Evolutionary conservation across 2,329 filamentous ascomycete genomes (phyloP).

Genomic region (Fusarium sp.): DNA sequence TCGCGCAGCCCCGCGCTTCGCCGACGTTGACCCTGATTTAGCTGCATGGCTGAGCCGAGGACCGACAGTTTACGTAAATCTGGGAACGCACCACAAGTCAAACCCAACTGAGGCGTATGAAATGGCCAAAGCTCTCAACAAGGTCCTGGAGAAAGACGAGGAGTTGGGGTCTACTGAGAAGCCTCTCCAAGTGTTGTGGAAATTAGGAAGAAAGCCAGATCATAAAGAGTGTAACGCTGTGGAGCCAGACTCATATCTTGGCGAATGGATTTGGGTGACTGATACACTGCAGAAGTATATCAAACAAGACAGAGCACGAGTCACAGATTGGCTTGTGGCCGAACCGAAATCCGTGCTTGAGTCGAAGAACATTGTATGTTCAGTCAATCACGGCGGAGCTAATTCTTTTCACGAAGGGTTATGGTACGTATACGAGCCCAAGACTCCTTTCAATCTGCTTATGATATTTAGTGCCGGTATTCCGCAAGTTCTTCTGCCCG

Average conservation of each 20-base stretch:
- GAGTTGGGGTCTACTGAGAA: rapidly evolving
- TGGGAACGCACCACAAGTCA: neutral
- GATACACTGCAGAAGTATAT: neutral
- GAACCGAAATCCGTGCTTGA: neutral
- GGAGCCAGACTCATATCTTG: neutral
- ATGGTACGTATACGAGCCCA: neutral
- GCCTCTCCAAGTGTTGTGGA: neutral
- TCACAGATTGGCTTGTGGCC: neutral
- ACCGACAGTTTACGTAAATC: neutral
- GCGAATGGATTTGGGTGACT: neutral
- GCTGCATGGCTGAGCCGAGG: neutral
- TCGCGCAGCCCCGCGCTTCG: neutral
- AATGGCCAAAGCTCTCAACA: neutral
- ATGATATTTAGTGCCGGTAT: neutral
- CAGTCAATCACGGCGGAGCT: neutral
- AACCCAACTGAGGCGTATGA: neutral
- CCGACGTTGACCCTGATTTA: neutral
- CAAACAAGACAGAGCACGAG: neutral
- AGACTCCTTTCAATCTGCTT: neutral
- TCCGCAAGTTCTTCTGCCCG: neutral
- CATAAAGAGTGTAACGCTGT: neutral
- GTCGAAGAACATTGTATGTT: neutral
- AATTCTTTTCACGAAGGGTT: neutral
- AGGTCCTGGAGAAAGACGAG: neutral
- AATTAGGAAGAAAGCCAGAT: neutral